Evolutionary conservation across 192 early-diverging fungal genomes (phyloP).

Genomic region (Entomortierella chlamydospora): DNA sequence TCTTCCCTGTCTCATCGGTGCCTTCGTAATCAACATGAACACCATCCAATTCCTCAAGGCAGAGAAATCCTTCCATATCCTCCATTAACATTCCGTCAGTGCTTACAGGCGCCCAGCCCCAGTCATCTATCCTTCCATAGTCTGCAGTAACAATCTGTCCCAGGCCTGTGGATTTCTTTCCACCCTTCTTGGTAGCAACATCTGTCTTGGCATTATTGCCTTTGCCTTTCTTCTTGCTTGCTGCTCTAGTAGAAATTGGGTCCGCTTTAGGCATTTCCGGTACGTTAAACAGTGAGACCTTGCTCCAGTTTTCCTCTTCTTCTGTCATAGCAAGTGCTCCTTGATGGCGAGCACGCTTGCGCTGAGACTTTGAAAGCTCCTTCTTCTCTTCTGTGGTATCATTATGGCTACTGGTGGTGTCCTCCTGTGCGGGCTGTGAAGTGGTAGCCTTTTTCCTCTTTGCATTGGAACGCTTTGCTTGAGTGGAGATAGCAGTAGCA

Average conservation of each 20-base stretch:
- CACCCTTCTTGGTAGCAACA: neutral
- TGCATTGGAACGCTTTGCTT: conserved; percentile 41
- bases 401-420: neutral
- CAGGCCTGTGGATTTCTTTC: neutral
- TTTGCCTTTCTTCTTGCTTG: conserved; percentile 11
- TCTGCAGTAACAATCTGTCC: conserved; percentile 39
- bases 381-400: conserved; percentile 9
- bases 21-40: conserved; percentile 83
- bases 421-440: conserved; percentile 1
- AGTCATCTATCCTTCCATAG: conserved; percentile 54
- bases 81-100: conserved; percentile 66
- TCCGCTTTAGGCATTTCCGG: conserved; percentile 23
- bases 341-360: conserved; percentile 50
- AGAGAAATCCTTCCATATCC: conserved; percentile 84
- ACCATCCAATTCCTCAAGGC: conserved; percentile 88
- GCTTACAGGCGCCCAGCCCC: conserved; percentile 72
- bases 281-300: conserved; percentile 31
- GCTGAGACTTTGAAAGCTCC: conserved; percentile 48
- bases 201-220: neutral
- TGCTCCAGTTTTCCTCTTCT: conserved; percentile 40
- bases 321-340: conserved; percentile 13
- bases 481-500: neutral
- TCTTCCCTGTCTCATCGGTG: conserved; percentile 70
- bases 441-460: conserved; percentile 40
- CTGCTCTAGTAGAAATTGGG: conserved; percentile 7